phyloP scores from a whole-genome alignment of 345 rosid species.

The Eucalyptus paniculata region DNA sequence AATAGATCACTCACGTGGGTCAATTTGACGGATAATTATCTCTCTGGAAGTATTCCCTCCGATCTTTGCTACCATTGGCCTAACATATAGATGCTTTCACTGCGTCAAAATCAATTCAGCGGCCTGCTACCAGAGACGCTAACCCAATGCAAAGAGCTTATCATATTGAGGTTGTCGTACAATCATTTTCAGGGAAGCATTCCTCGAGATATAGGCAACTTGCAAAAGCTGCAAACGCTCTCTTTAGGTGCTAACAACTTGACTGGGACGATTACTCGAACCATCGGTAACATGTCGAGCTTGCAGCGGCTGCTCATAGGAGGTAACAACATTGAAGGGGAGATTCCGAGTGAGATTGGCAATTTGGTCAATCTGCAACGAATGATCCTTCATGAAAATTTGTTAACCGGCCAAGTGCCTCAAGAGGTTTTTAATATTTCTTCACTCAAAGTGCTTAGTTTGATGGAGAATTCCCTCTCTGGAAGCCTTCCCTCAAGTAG shows the following conservation, averaged over 20 bases:
- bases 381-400: fast-evolving
- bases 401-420: neutral
- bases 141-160: neutral
- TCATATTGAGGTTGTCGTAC: neutral
- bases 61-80: neutral
- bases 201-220: neutral
- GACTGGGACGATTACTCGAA: neutral
- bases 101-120: neutral
- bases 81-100: neutral
- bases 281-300: neutral
- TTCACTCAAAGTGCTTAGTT: too few relatives aligned
- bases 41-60: neutral
- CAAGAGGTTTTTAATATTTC: too few relatives aligned
- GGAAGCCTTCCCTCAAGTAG: too few relatives aligned
- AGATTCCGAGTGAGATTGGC: neutral
- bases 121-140: neutral
- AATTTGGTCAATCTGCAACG: neutral
- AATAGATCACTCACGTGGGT: neutral
- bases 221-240: neutral
- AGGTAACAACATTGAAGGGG: neutral
- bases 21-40: neutral
- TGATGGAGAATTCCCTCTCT: too few relatives aligned
- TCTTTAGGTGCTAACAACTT: neutral
- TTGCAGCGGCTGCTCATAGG: fast-evolving
- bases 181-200: neutral